These are phyloP conservation scores for Sclerotinia trifoliorum DNA, from an alignment of 2,329 filamentous ascomycete species.

Conservation along the genomic window DNA sequence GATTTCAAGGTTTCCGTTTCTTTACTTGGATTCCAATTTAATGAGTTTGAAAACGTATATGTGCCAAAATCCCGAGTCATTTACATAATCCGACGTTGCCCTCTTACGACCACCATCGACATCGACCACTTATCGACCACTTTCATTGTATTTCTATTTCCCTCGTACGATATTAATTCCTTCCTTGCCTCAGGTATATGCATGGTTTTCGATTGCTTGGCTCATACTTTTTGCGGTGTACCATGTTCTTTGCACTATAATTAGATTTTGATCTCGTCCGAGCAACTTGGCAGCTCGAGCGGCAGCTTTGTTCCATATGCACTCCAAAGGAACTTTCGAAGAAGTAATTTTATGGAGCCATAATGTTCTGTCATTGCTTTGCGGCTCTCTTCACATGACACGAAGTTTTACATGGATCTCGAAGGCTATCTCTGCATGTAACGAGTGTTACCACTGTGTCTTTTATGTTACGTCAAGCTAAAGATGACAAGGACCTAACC, in stretches of 20 bases:
- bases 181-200: neutral
- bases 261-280: neutral
- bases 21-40: neutral
- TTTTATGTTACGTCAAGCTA: neutral
- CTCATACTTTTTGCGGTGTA: neutral
- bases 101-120: neutral
- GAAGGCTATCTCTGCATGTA: neutral
- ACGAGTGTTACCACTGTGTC: neutral
- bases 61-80: neutral
- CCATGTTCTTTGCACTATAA: neutral
- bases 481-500: neutral
- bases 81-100: neutral
- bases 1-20: neutral
- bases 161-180: neutral
- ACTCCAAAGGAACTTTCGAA: neutral
- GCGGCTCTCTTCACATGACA: neutral
- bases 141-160: neutral
- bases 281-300: slow-evolving; percentile 9
- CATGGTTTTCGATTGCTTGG: neutral
- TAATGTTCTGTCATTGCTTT: neutral
- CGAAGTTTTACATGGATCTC: neutral
- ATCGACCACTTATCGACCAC: neutral
- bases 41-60: too few species aligned
- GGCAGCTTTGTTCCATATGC: neutral
- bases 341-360: neutral